Percentiles rank a stretch among this genome's conserved stretches.
These are phyloP conservation scores for Cyberlindnera nakhonratchasimensis DNA, from an alignment of 805 yeast genomes.

Conservation along the genomic window DNA sequence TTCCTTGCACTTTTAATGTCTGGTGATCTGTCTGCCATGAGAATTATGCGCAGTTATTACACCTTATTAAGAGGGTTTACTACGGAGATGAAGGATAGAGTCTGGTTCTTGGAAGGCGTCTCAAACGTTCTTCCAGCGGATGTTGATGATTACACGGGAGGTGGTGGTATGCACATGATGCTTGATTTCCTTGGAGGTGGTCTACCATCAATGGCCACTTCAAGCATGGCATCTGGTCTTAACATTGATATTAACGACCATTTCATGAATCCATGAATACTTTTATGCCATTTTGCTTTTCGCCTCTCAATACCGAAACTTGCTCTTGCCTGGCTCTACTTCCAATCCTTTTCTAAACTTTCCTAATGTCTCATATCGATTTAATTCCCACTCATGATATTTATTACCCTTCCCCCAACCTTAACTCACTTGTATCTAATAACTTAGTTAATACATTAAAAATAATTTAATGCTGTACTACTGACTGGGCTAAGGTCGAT, in stretches of 20 bases:
- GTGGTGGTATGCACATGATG: conserved; percentile 93
- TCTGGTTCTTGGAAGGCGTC: conserved; percentile 94
- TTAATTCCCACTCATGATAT: not conserved
- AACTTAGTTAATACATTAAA: not conserved
- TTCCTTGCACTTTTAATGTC: conserved; percentile 74
- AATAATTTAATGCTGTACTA: not conserved
- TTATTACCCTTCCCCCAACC: not conserved
- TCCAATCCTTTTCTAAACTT: not conserved
- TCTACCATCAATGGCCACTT: conserved; percentile 44
- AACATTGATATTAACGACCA: conserved; percentile 29
- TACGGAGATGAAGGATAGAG: conserved; percentile 80
- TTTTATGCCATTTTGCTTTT: not conserved
- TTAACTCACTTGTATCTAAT: not conserved
- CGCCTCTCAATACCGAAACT: not conserved
- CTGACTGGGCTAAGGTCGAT: no score
- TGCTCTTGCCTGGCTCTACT: not conserved
- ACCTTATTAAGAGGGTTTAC: conserved; percentile 77
- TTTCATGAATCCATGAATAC: conserved; percentile 26
- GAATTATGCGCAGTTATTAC: conserved; percentile 88
- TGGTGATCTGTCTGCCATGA: conserved; percentile 84
- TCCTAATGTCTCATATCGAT: not conserved
- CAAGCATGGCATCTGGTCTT: conserved; percentile 32
- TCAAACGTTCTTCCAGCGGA: conserved; percentile 85
- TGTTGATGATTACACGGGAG: conserved; percentile 86
- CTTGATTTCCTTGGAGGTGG: conserved; percentile 79